Evolutionary conservation across 495 filamentous ascomycete species (phyloP), one percentile per base, ranked within the genome.

Genomic region (Lophiostoma macrostomum): DNA sequence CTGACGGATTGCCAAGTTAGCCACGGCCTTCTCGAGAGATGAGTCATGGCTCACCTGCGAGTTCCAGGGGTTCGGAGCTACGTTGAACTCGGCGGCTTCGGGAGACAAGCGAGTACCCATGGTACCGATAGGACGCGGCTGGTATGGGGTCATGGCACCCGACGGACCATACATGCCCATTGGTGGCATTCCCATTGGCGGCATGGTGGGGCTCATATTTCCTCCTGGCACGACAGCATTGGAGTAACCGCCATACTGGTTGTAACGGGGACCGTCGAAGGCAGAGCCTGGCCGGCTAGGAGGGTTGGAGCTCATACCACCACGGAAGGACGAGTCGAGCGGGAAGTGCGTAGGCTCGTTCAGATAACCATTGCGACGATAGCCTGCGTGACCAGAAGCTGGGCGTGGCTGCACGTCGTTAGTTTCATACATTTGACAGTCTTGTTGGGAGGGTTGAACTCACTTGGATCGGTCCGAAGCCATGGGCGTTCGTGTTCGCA

Each of bases 81-180:
- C 64, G 37, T 80, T 84, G 61, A 96, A 96, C 64, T 95, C 90
- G 18, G 79, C 79, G 23, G 90, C 90, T 41, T 87, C 84, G 3
- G 91, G 87, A 13, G 91, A 95, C 16, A 97, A 80, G 4, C 87
- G 77, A 23, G 89, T 89, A 22, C 89, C 85, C 59, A 87, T 81
- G 25, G 85, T 88, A 29, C 89, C 85, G 57, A 87, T 81, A 27
- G 87, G 79, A 35, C 80, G 82, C 56, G 85, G 79, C 48, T 82
- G 82, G 67, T 88, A 94, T 22, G 76, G 60, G 50, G 62, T 41
- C 30, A 46, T 27, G 28, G 11, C 87, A 30, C 87, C 83, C 57
- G 85, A 79, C 23, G 86, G 78, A 29, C 80, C 82, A 69, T 88
- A 94, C 30, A 76, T 59, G 49, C 60, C 46, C 56, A 70, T 27